Percentiles rank a stretch among this genome's conserved stretches.
Evolutionary conservation across 192 early-diverging fungal genomes (phyloP).

Genomic region (Backusella circina): DNA sequence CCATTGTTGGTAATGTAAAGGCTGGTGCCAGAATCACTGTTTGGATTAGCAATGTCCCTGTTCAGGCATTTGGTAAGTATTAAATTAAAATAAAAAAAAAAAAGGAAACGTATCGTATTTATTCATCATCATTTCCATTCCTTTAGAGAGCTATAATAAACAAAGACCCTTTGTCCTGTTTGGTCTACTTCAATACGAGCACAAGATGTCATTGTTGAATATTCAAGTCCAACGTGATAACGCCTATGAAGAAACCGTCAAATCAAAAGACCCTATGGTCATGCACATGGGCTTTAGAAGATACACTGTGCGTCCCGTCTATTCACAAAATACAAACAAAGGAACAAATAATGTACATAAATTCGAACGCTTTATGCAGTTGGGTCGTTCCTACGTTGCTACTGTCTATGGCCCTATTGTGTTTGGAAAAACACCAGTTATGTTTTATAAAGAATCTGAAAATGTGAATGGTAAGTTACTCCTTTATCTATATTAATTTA

Average conservation of each 20-base stretch:
- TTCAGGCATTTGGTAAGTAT: conserved; percentile 45
- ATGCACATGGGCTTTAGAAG: conserved; percentile 87
- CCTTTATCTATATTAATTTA: neutral
- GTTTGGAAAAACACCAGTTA: conserved; percentile 80
- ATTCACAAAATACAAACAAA: conserved; percentile 80
- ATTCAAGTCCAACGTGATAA: conserved; percentile 69
- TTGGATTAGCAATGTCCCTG: conserved; percentile 64
- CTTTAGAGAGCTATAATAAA: conserved; percentile 45
- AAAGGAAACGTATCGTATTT: neutral
- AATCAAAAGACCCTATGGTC: conserved; percentile 91
- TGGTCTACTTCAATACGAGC: conserved; percentile 74
- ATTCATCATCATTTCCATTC: neutral
- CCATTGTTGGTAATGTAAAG: conserved; percentile 40
- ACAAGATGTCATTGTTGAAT: conserved; percentile 89
- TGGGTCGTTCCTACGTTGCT: conserved; percentile 67
- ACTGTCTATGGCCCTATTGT: conserved; percentile 92
- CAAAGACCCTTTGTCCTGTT: conserved; percentile 53
- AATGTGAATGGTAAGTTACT: conserved; percentile 45
- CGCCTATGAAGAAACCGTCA: conserved; percentile 76
- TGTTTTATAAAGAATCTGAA: conserved; percentile 71
- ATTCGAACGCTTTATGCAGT: conserved; percentile 88
- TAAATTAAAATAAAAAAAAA: neutral
- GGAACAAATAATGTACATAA: conserved; percentile 92
- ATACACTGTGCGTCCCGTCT: conserved; percentile 82
- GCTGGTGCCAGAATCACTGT: conserved; percentile 76